Base-by-base conservation (phyloP, 164 flowering plant species). In the Amborella trichopoda region DNA sequence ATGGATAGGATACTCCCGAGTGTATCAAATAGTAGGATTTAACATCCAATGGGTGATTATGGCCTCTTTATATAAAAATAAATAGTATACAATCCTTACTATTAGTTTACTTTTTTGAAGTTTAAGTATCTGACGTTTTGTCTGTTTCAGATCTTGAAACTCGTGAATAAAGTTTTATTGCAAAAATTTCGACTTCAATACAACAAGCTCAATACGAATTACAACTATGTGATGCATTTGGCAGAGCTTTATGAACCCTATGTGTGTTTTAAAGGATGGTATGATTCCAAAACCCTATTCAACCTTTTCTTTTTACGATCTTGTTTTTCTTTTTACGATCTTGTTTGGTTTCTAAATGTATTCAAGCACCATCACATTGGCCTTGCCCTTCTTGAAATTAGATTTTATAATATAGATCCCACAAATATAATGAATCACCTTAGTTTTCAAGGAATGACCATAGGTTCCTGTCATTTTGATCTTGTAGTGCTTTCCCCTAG, bases 211-310 rank as follows among this genome's bases (percentile, higher is more conserved):
- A 61, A 49, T 20, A 44, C 69, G 16, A 69, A 71, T 58, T 63
- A 73, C 46, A 68, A 63, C 0, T 37, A 56, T 3, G 69, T 68
- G 22, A 54, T 68, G 63, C 65, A 69, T 17, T n/a, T 77, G 41
- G 67, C 62, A 5, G 75, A 75, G 3, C 70, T 82, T 1, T 79
- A 75, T 51, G 39, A 54, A 25, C 87, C 91, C 2, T 81, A 78
- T 50, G 41, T 70, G 51, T 68, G 74, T 66, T 77, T 75, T 54
- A 48, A 60, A 38, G 84, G 78, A 33, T 26, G 59, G 87, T 82
- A 69, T 0, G 81, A 55, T 6, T 3, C 16, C 16, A 38, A 38
- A n/a, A n/a, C n/a, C n/a, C 20, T 38, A 6, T 9, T 11, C 20
- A 16, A 38, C 41, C 20, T 38, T 18, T 5, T 2, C 11, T 38